Base-by-base conservation (phyloP, 2,329 filamentous ascomycete genomes). In the Thermoascus crustaceus region DNA sequence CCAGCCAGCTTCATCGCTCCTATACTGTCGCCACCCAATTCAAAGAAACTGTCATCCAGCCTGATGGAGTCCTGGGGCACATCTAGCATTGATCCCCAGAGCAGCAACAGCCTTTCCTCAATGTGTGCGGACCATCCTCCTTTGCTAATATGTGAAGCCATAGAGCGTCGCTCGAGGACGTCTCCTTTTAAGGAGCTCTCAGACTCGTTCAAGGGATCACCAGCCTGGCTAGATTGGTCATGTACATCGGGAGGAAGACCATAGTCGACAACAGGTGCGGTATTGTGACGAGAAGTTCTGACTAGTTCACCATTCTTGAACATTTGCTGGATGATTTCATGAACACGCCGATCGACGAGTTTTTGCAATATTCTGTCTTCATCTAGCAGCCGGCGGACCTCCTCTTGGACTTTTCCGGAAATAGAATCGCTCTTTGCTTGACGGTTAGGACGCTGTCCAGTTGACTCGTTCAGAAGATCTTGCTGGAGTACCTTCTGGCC, bases 21-120 rank as follows among this genome's bases (percentile, higher is more conserved):
- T 33, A 64, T 61, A 41, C 59, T 63, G 35, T 64, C 61, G 18
- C 61, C 61, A 7, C 61, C 61, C 11, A 64, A 34, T 21, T 60
- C 56, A 46, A 64, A 64, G 50, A 68, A 68, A 40, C 57, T 66
- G 29, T 61, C 58, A 17, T 60, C 54, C 20, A 50, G 49, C 22
- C 53, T 51, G 20, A 64, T 53, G 10, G 44, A 46, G 14, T 57
- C 50, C 5, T 54, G 45, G 4, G 57, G 47, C 5, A 61, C 42
- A 14, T 54, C 55, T 27, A 64, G 43, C 18, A 58, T 56, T 25
- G 51, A 52, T 25, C 59, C 55, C 60, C 60, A 64, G 30, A 64
- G 49, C n/a, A 41, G 47, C 49, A 60, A 53, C 8, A 64, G 51
- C 24, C 53, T 60, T 21, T 49, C 50, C 35, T 63, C 58, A 31